Percentiles rank a stretch among this genome's conserved stretches.
Conservation (phyloP, 306 rosid species). For the Vigna reflexopilosa region DNA sequence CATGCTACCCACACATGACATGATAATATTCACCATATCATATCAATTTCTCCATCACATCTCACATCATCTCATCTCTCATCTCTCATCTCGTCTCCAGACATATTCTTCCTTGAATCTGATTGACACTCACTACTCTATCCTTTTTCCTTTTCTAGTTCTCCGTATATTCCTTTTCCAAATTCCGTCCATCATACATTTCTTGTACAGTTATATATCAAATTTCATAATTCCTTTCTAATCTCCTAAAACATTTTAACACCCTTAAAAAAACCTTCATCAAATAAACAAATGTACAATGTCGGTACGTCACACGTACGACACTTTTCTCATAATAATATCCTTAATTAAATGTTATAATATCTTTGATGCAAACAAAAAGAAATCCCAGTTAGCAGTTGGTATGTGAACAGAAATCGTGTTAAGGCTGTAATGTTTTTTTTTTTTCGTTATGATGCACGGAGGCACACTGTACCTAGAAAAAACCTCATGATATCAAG, state of each 20-base stretch:
- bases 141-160: constrained; percentile 12
- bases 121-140: constrained; percentile 18
- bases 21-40: not conserved
- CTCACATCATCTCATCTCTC: not conserved
- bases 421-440: not conserved
- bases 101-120: constrained; percentile 33
- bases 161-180: constrained; percentile 16
- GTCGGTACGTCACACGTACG: constrained; percentile 10
- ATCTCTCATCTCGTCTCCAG: not conserved
- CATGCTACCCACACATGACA: constrained; percentile 26
- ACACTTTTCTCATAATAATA: not conserved
- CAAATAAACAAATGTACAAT: not conserved
- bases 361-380: no score
- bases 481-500: not conserved
- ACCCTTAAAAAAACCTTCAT: no score
- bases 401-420: not conserved
- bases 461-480: not conserved
- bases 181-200: not conserved
- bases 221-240: not conserved
- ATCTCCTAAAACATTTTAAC: not conserved
- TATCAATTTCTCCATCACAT: not conserved
- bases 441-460: not conserved
- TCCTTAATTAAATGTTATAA: not conserved
- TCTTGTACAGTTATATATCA: not conserved
- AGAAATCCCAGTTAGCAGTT: no score